Percentiles rank a stretch among this genome's conserved stretches.
Conservation (phyloP, 345 rosid species). For the Aquilaria malaccensis region DNA sequence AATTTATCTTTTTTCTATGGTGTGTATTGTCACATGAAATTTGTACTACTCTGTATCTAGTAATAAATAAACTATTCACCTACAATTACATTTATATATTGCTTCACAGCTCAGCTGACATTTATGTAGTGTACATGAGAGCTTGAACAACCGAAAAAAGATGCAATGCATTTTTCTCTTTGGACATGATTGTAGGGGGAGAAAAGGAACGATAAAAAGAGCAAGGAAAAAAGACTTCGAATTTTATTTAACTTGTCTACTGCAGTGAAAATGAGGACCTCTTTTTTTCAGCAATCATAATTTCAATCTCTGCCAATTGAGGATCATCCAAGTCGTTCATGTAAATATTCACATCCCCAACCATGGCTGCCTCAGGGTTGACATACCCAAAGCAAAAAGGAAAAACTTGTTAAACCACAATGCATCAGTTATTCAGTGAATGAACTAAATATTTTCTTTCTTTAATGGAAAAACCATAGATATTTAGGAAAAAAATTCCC, state of each 20-base stretch:
- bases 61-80: no score
- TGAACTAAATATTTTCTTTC: slow-evolving; percentile 3
- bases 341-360: slow-evolving; percentile 89
- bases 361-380: slow-evolving; percentile 52
- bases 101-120: no score
- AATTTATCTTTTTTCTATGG: no score
- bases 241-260: background rate
- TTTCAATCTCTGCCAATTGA: slow-evolving; percentile 74
- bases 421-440: slow-evolving; percentile 1
- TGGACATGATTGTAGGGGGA: background rate
- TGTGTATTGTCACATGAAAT: no score
- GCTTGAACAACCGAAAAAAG: background rate
- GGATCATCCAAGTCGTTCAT: slow-evolving; percentile 89
- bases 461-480: background rate
- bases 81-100: no score
- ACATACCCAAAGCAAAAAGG: slow-evolving; percentile 5
- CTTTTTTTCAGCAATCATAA: slow-evolving; percentile 84
- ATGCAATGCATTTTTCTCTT: background rate
- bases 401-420: slow-evolving; percentile 3
- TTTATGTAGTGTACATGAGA: no score
- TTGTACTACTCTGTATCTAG: no score
- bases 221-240: no score
- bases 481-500: background rate
- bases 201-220: slow-evolving; percentile 1
- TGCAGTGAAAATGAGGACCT: slow-evolving; percentile 36